Conservation (phyloP, 495 filamentous ascomycete genomes). For the Penicillium cinerascens region DNA sequence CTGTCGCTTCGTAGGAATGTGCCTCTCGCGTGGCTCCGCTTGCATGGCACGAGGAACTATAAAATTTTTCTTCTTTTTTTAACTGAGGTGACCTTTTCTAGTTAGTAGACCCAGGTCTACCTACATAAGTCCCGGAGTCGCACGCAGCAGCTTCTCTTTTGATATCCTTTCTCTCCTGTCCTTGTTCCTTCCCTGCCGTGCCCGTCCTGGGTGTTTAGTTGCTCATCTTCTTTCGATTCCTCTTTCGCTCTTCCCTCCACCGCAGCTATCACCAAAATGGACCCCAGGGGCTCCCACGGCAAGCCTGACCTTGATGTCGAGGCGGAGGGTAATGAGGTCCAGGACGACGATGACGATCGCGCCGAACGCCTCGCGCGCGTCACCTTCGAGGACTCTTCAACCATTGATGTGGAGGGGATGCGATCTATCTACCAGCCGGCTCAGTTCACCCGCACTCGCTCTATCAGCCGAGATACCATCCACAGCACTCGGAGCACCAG, state of each 20-base stretch:
- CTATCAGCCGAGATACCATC: conserved; percentile 22
- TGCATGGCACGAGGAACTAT: neutral
- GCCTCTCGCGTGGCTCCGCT: conserved; percentile 18
- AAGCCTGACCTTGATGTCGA: conserved; percentile 20
- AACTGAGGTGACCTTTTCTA: neutral
- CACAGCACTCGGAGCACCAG: conserved; percentile 14
- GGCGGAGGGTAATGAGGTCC: conserved; percentile 8
- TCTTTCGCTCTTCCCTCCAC: neutral
- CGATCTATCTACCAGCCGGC: conserved; percentile 22
- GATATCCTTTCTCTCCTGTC: neutral
- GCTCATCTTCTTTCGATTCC: neutral
- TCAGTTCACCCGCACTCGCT: conserved; percentile 17
- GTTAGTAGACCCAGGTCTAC: neutral
- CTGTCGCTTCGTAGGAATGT: neutral
- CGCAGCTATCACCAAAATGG: conserved; percentile 11
- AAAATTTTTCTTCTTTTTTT: neutral
- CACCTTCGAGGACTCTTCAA: conserved; percentile 20
- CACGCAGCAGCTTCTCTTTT: neutral
- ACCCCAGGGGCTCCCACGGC: conserved; percentile 1
- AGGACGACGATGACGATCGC: conserved; percentile 17
- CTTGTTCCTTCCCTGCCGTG: conserved; percentile 4
- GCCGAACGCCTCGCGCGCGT: conserved; percentile 15
- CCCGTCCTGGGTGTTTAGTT: conserved; percentile 12
- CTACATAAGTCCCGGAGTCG: conserved; percentile 13
- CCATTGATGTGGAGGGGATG: conserved; percentile 14